Conservation (phyloP, 352 stramenopile genomes). For the Pythium vanterpoolii region DNA sequence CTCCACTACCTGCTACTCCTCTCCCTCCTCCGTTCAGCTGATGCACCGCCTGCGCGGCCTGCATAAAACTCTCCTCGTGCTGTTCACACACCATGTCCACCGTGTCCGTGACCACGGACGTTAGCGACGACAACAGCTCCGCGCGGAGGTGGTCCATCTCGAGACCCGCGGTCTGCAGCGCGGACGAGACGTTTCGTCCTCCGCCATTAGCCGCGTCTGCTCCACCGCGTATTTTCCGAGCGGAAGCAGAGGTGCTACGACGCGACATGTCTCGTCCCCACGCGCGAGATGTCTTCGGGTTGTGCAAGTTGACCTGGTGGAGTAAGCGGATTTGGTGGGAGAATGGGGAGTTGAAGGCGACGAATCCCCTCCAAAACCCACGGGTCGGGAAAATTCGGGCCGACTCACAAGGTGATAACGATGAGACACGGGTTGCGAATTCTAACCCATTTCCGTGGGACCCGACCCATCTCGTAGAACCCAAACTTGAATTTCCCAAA, state of each 20-base stretch:
- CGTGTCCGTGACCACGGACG: conserved; percentile 43
- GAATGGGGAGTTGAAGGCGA: neutral
- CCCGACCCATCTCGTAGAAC: too few relatives aligned
- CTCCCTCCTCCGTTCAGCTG: conserved; percentile 8
- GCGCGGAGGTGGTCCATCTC: conserved; percentile 30
- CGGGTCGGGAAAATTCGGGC: neutral
- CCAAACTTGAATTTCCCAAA: too few relatives aligned
- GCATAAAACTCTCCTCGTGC: conserved; percentile 29
- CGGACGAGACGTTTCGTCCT: neutral
- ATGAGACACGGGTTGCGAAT: too few relatives aligned
- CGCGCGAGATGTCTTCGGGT: neutral
- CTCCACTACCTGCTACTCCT: conserved; percentile 1
- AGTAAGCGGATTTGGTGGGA: neutral
- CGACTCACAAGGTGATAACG: too few relatives aligned
- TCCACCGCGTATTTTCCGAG: neutral
- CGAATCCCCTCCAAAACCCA: conserved; percentile 4
- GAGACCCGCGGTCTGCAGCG: neutral
- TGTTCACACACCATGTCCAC: conserved; percentile 48
- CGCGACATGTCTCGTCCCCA: neutral
- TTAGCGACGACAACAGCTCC: conserved; percentile 40
- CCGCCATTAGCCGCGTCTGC: neutral
- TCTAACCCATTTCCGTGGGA: neutral
- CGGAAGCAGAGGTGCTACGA: neutral
- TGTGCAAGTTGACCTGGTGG: neutral
- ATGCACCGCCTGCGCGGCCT: conserved; percentile 17